Evolutionary conservation across 1,139 yeast species (phyloP).

Genomic region (Hyphopichia fennica): DNA sequence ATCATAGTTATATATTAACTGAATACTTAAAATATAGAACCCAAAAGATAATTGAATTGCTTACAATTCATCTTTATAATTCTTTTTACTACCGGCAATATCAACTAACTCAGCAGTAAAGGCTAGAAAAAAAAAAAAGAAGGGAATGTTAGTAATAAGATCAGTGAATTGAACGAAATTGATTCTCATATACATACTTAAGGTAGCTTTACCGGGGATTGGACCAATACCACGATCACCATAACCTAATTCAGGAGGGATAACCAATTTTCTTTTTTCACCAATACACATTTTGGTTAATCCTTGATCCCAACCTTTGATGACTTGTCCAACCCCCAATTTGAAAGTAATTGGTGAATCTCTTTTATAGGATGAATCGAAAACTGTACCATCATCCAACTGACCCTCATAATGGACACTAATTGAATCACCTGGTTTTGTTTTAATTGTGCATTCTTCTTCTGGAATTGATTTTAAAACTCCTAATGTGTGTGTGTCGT

Average conservation of each 20-base stretch:
- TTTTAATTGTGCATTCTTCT: constrained; percentile 53
- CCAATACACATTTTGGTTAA: constrained; percentile 79
- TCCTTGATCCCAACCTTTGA: constrained; percentile 89
- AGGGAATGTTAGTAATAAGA: constrained; percentile 15
- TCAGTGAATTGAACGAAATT: not conserved
- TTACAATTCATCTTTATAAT: constrained; percentile 13
- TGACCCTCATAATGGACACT: constrained; percentile 76
- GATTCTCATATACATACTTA: constrained; percentile 28
- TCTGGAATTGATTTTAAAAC: constrained; percentile 47
- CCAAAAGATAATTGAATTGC: not conserved
- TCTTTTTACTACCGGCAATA: constrained; percentile 31
- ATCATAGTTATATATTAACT: no score
- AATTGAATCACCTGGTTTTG: constrained; percentile 63
- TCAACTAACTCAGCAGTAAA: constrained; percentile 60
- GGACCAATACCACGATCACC: constrained; percentile 78
- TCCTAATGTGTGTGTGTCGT: constrained; percentile 20
- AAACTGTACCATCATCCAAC: constrained; percentile 65
- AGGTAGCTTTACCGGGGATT: constrained; percentile 73
- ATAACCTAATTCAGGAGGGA: constrained; percentile 77
- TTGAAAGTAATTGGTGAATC: constrained; percentile 66
- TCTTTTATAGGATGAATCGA: constrained; percentile 72
- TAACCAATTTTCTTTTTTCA: constrained; percentile 73
- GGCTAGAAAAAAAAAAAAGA: constrained; percentile 15
- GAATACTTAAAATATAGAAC: not conserved
- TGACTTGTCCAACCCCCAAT: constrained; percentile 76